phyloP scores from a whole-genome alignment of 1,139 yeast genomes.

The Martiniozyma asiatica region DNA sequence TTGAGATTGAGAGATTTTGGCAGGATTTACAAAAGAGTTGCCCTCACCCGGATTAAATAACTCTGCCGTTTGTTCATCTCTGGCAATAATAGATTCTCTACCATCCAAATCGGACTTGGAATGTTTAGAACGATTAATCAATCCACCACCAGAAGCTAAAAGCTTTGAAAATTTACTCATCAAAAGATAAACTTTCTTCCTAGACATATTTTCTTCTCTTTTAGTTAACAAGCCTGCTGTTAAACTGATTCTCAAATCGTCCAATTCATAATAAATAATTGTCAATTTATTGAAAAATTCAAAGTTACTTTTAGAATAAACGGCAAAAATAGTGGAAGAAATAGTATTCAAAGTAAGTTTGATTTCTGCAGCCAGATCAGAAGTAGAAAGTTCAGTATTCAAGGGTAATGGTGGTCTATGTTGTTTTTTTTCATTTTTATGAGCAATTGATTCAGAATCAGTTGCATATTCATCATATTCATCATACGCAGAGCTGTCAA shows the following conservation, averaged over 20 bases:
- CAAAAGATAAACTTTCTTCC: slow-evolving; percentile 47
- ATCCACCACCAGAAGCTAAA: slow-evolving; percentile 32
- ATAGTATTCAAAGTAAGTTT: slow-evolving; percentile 44
- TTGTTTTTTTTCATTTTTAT: slow-evolving; percentile 9
- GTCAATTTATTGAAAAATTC: slow-evolving; percentile 44
- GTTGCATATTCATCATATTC: slow-evolving; percentile 22
- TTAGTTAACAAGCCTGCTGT: slow-evolving; percentile 45
- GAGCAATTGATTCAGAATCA: slow-evolving; percentile 18
- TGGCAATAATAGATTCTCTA: slow-evolving; percentile 56
- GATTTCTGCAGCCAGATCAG: slow-evolving; percentile 42
- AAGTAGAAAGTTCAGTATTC: slow-evolving; percentile 29
- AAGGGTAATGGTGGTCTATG: slow-evolving; percentile 42
- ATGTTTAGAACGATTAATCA: slow-evolving; percentile 23
- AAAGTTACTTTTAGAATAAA: slow-evolving; percentile 62
- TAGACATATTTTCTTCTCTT: slow-evolving; percentile 43
- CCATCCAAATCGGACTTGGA: slow-evolving; percentile 49
- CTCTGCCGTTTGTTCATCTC: slow-evolving; percentile 54
- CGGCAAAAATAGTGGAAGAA: slow-evolving; percentile 53
- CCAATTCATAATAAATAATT: slow-evolving; percentile 44
- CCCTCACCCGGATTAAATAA: slow-evolving; percentile 26
- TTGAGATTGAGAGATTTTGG: slow-evolving; percentile 59
- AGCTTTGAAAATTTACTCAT: slow-evolving; percentile 60
- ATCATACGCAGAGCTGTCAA: no score
- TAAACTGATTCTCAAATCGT: slow-evolving; percentile 51
- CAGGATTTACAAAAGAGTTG: slow-evolving; percentile 25